Evolutionary conservation across 257 asterid species (phyloP).

Genomic region (Penstemon newberryi): DNA sequence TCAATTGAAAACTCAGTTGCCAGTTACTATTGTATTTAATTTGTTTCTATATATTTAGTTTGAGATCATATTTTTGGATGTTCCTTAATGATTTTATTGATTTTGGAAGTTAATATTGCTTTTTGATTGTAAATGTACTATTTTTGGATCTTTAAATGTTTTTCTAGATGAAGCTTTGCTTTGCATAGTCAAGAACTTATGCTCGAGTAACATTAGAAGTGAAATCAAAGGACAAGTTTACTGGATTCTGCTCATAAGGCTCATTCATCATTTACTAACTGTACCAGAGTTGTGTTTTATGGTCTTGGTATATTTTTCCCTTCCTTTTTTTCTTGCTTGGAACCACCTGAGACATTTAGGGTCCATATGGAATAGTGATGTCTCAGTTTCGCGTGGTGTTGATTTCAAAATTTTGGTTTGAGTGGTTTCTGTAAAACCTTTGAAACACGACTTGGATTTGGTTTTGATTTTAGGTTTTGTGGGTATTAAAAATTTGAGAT

Average conservation of each 20-base stretch:
- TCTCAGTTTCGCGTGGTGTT: too few relatives aligned
- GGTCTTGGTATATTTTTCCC: constrained; percentile 1
- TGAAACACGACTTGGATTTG: too few relatives aligned
- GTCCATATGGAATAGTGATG: too few relatives aligned
- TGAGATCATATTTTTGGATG: constrained; percentile 1
- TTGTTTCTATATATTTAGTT: constrained; percentile 4
- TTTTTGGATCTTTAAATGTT: constrained; percentile 2
- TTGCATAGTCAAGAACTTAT: neutral
- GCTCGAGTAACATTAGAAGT: neutral
- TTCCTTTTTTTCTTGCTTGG: neutral
- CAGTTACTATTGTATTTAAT: constrained; percentile 7
- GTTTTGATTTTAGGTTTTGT: too few relatives aligned
- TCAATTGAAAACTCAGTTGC: neutral
- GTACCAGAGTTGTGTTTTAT: neutral
- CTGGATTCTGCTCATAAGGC: constrained; percentile 10
- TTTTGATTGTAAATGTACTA: neutral
- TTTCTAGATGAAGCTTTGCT: constrained; percentile 17
- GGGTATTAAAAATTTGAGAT: too few relatives aligned
- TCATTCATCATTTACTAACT: neutral
- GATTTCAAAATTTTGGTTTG: too few relatives aligned
- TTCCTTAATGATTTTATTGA: neutral
- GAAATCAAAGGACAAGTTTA: neutral
- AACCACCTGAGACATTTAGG: neutral
- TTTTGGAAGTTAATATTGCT: neutral
- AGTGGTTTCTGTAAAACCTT: too few relatives aligned